Percentiles rank a stretch among this genome's conserved stretches.
These are phyloP conservation scores for Citrullus mucosospermus DNA, from an alignment of 306 rosid species.

Conservation along the genomic window DNA sequence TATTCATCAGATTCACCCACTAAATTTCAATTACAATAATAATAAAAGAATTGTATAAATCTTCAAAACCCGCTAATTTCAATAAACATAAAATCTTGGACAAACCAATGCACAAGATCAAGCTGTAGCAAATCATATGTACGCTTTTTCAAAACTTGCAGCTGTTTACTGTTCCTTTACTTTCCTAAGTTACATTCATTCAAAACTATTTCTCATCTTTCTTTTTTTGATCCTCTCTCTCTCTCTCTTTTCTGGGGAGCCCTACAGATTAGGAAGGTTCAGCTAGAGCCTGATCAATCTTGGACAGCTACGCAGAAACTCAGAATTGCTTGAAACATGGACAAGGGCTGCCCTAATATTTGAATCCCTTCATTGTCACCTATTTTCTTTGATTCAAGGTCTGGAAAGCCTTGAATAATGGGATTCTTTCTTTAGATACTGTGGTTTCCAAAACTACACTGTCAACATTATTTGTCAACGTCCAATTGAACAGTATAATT, in stretches of 20 bases:
- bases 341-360: background rate
- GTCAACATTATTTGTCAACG: background rate
- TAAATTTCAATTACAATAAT: background rate
- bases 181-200: background rate
- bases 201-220: background rate
- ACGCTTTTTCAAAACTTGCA: background rate
- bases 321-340: slow-evolving; percentile 35
- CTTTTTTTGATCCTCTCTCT: background rate
- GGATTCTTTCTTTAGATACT: background rate
- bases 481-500: background rate
- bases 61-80: no score
- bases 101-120: background rate
- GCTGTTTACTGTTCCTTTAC: background rate
- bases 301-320: slow-evolving; percentile 88
- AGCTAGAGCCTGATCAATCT: slow-evolving; percentile 61
- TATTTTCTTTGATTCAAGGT: background rate
- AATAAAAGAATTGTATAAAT: no score
- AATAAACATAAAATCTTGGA: background rate
- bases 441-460: background rate
- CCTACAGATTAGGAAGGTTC: slow-evolving; percentile 58
- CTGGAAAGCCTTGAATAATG: background rate
- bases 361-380: background rate
- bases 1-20: background rate
- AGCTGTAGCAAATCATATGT: background rate
- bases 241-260: slow-evolving; percentile 9